Percentiles rank a stretch among this genome's conserved stretches.
Evolutionary conservation across 768 basidiomycete genomes (phyloP).

Genomic region (Leucosporidium yakuticum): DNA sequence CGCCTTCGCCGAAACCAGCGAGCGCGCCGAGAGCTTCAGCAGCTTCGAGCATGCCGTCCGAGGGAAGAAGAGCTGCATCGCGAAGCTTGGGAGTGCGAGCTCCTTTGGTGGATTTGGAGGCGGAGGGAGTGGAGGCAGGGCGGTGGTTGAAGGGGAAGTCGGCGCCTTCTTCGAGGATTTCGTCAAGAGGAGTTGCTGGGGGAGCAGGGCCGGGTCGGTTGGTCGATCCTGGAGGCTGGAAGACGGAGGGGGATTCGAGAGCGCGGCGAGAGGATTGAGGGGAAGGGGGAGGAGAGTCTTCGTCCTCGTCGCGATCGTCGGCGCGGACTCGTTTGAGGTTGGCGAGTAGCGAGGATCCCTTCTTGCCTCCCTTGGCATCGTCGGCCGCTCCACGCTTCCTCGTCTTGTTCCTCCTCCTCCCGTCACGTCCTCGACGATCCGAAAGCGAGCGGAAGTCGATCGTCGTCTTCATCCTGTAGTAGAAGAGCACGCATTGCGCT

Average conservation of each 20-base stretch:
- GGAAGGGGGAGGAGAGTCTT: slow-evolving; percentile 19
- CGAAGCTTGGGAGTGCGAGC: neutral
- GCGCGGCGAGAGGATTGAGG: neutral
- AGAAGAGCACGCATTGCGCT: slow-evolving; percentile 82
- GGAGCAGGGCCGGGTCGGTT: neutral
- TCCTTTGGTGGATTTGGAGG: too few relatives aligned
- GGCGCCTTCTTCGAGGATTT: slow-evolving; percentile 1
- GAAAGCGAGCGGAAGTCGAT: slow-evolving; percentile 80
- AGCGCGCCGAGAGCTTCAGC: slow-evolving; percentile 37
- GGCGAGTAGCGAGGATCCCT: slow-evolving; percentile 70
- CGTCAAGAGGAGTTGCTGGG: slow-evolving; percentile 9
- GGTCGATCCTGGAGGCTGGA: neutral
- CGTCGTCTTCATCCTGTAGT: slow-evolving; percentile 90
- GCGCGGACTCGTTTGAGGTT: slow-evolving; percentile 53
- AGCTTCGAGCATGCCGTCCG: slow-evolving; percentile 35
- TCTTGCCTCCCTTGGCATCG: slow-evolving; percentile 56
- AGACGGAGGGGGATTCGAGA: slow-evolving; percentile 7
- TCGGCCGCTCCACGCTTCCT: slow-evolving; percentile 41
- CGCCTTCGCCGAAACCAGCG: neutral
- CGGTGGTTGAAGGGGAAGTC: neutral
- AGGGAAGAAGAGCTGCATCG: slow-evolving; percentile 7
- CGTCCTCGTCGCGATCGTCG: slow-evolving; percentile 30
- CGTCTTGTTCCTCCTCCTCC: slow-evolving; percentile 54
- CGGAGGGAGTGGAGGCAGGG: neutral
- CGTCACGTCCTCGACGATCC: slow-evolving; percentile 59